Evolutionary conservation across 1,284 basidiomycete species (phyloP).

Genomic region (Rugiboletus extremiorientalis): DNA sequence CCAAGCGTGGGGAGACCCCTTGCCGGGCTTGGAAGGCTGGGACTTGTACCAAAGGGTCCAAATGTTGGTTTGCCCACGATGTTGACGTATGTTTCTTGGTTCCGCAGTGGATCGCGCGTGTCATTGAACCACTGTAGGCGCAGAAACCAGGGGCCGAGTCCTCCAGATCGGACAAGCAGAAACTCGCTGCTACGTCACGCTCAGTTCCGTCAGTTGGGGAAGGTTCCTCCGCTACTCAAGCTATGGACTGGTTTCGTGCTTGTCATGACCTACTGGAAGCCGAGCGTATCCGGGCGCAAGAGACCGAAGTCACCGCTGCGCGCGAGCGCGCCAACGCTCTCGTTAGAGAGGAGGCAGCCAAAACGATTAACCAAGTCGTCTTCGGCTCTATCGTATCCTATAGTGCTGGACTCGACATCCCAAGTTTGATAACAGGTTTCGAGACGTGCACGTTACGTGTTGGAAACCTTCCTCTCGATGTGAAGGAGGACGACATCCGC

Average conservation of each 20-base stretch:
- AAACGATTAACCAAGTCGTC: conserved; percentile 42
- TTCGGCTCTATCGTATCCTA: conserved; percentile 49
- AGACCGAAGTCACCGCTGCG: conserved; percentile 8
- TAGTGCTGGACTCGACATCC: conserved; percentile 46
- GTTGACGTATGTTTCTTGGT: conserved; percentile 24
- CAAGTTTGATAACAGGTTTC: conserved; percentile 45
- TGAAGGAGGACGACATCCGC: conserved; percentile 38
- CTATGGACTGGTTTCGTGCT: background rate
- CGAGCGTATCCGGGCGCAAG: background rate
- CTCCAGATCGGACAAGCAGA: background rate
- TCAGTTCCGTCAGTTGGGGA: background rate
- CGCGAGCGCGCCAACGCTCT: conserved; percentile 15
- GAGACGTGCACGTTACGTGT: conserved; percentile 47
- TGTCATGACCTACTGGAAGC: background rate
- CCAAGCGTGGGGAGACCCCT: conserved; percentile 20
- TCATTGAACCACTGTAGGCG: background rate
- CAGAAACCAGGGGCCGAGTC: conserved; percentile 4
- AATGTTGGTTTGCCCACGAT: conserved; percentile 26
- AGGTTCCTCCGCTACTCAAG: background rate
- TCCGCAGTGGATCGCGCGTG: background rate
- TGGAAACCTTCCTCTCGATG: conserved; percentile 41
- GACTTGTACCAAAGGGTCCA: conserved; percentile 28
- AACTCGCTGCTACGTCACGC: background rate
- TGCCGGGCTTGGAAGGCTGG: conserved; percentile 35
- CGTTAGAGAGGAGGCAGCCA: conserved; percentile 37